Evolutionary conservation across 768 basidiomycete species (phyloP), one percentile per base, ranked within the genome.

Genomic region (Calocera viscosa): DNA sequence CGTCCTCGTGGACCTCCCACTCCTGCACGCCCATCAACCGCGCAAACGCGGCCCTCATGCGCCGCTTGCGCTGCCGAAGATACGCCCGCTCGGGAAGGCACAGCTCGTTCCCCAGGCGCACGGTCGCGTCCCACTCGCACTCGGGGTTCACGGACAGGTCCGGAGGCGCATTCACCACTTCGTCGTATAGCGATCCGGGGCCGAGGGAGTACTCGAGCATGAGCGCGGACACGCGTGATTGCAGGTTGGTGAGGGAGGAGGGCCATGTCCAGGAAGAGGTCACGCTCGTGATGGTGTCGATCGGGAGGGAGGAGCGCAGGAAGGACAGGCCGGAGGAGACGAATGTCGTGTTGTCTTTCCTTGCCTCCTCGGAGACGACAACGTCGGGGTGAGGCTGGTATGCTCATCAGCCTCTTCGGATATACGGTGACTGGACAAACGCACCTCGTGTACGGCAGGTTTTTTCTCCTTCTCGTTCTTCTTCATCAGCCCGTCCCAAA

Each of bases 71-170:
- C 64, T 73, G 72, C 34, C 72, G 43, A 22, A 75, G 39, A 63
- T 67, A 76, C 1, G 74, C 75, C n/a, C 70, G 65, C 65, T 76
- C 75, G 16, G 68, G 64, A 19, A 71, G 33, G 30, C 71, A 70
- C 3, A 76, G 65, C 32, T 74, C 75, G n/a, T 70, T 70, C 7
- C 75, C 74, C 10, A 75, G 67, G 26, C 75, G 63, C 1, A 76
- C 75, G 5, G 65, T 39, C 0, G 75, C 75, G 64, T 76, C 75
- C 72, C 72, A 76, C 17, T 71, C 68, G 26, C 71, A 40, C 63
- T 76, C 75, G 14, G 74, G 74, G 49, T 75, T 69, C 16, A 73
- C 17, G n/a, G 24, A 33, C 12, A 69, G 11, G 63, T 74, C 70
- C 2, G 68, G 66, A 2, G 69, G 60, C n/a, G 69, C 69, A 47